Percentiles rank a stretch among this genome's conserved stretches.
Conservation (phyloP, 2,329 filamentous ascomycete genomes). For the Colletotrichum sp. region DNA sequence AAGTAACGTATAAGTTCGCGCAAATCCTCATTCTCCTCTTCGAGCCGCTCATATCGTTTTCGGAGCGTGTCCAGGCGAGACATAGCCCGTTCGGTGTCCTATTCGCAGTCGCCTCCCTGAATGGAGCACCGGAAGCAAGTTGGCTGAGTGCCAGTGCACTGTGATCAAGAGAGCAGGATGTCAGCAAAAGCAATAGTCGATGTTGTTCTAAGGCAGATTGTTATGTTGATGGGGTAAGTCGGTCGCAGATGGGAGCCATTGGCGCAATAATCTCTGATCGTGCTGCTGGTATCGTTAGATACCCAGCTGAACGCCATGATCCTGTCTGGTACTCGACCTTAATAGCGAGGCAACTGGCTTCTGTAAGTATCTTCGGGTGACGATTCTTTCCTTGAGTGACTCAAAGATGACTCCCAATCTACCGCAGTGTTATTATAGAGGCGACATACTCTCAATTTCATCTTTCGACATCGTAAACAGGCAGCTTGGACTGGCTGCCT, state of each 20-base stretch:
- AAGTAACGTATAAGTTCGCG: neutral
- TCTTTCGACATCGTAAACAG: conserved; percentile 3
- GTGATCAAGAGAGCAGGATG: neutral
- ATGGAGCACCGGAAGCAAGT: conserved; percentile 5
- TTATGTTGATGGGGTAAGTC: too few relatives aligned
- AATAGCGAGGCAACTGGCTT: neutral
- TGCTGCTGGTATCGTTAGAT: too few relatives aligned
- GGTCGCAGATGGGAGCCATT: too few relatives aligned
- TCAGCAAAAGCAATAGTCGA: too few relatives aligned
- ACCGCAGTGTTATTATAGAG: too few relatives aligned
- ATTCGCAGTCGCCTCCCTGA: conserved; percentile 2
- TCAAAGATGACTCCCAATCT: too few relatives aligned
- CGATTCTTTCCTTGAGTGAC: too few relatives aligned
- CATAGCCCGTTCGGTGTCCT: conserved; percentile 13
- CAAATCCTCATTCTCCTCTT: conserved; percentile 6
- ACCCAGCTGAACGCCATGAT: too few relatives aligned
- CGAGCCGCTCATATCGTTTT: neutral
- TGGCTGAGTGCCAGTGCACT: conserved; percentile 16
- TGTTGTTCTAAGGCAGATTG: too few relatives aligned
- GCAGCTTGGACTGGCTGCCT: conserved; percentile 9
- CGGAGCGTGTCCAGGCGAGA: neutral
- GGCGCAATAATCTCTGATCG: too few relatives aligned
- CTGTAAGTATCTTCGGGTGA: too few relatives aligned
- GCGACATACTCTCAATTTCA: conserved; percentile 13
- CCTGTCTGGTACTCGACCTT: neutral